These are phyloP conservation scores for Hylodesmum podocarpum DNA, from an alignment of 306 rosid genomes.

Conservation along the genomic window DNA sequence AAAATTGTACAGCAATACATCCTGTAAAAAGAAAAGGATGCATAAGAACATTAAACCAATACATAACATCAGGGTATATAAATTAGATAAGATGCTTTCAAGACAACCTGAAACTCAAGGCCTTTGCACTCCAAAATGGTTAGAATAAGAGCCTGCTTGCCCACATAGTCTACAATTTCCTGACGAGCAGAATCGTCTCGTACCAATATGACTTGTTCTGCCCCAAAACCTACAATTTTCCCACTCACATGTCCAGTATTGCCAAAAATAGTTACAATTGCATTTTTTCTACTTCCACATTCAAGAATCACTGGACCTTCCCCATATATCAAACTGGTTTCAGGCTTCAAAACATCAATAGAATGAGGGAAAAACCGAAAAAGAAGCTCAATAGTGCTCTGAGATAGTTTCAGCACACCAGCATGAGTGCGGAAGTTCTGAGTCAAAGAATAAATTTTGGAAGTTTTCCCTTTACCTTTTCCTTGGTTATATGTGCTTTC, in stretches of 20 bases:
- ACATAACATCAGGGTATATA: background rate
- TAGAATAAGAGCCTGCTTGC: constrained; percentile 76
- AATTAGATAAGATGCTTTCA: background rate
- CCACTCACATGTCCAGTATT: constrained; percentile 37
- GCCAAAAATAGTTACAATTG: constrained; percentile 68
- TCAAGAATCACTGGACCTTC: constrained; percentile 71
- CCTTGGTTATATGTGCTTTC: constrained; percentile 25
- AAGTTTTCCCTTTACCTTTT: constrained; percentile 44
- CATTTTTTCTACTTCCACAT: constrained; percentile 53
- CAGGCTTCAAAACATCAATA: constrained; percentile 66
- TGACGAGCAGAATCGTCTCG: constrained; percentile 59
- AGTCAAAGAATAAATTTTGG: constrained; percentile 51
- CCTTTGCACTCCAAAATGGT: constrained; percentile 83
- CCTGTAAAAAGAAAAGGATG: constrained; percentile 44
- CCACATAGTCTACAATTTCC: constrained; percentile 48
- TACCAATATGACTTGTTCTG: constrained; percentile 81
- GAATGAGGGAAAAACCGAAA: constrained; percentile 70
- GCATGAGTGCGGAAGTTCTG: constrained; percentile 80
- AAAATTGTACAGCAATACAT: constrained; percentile 71
- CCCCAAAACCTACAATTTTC: constrained; percentile 74
- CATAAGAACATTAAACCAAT: background rate
- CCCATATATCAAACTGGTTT: constrained; percentile 64
- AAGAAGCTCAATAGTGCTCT: constrained; percentile 65
- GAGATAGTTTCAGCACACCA: constrained; percentile 68
- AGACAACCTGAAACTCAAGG: constrained; percentile 79